Base-by-base conservation (phyloP, 257 asterid genomes). In the Fraxinus anomala region DNA sequence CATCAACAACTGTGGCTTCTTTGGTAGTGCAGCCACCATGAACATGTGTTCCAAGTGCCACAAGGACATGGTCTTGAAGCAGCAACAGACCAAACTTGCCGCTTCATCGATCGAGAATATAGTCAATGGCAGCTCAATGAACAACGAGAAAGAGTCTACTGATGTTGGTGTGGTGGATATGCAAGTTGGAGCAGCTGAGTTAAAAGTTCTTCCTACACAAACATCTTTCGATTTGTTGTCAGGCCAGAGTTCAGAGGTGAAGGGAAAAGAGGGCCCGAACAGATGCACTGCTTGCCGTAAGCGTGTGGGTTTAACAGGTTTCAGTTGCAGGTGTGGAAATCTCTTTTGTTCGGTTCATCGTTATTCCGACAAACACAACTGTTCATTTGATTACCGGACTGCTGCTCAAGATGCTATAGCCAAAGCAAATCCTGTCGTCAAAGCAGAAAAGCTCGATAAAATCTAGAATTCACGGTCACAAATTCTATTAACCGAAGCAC, bases 1-100 rank as follows among this genome's bases (percentile, higher is more conserved):
- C 86, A n/a, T 89, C 83, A 88, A 86, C 85, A 88, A 88, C 84
- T 88, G 92, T 11, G 90, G 92, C 36, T 88, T 88, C 82, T 88
- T 89, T n/a, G 92, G 92, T 4, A 89, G 90, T 61, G 85, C 89
- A 4, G 83, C 92, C 17, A 88, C 90, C 33, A 88, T 86, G 90
- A 85, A 88, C 40, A 88, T 88, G 92, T 88, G 90, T 76, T 88
- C 92, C 71, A 88, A 88, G 77, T 88, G 92, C 76, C 90, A 88
- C 68, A 86, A 88, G 73, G 90, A 86, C 80, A 80, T 83, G 77
- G 56, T 85, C n/a, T 59, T 86, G 78, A 86, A 86, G 70, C 87
- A 86, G 79, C 87, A 86, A 72, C 89, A 85, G 69, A 83, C 88
- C 30, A 82, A 86, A 77, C 72, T 88, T 40, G 92, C 90, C 0